These are phyloP conservation scores for Helicocarpus griseus DNA, from an alignment of 2,329 filamentous ascomycete genomes.

Conservation along the genomic window DNA sequence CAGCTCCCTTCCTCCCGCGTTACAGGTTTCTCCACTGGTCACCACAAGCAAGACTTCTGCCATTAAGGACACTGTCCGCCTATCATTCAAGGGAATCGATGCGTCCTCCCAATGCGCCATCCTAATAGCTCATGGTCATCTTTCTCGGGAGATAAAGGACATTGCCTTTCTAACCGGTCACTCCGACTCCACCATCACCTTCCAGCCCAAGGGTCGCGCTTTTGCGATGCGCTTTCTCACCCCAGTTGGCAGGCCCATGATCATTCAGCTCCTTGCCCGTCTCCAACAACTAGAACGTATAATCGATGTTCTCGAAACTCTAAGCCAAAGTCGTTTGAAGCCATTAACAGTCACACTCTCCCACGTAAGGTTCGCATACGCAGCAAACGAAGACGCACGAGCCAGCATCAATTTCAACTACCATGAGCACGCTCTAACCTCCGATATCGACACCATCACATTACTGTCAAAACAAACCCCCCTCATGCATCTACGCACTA, in stretches of 20 bases:
- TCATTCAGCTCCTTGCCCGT: constrained; percentile 25
- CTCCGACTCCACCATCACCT: constrained; percentile 22
- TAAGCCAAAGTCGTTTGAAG: constrained; percentile 25
- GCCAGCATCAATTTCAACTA: constrained; percentile 25
- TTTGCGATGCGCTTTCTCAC: constrained; percentile 31
- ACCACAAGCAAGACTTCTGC: constrained; percentile 19
- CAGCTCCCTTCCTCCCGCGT: constrained; percentile 20
- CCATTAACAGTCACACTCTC: constrained; percentile 26
- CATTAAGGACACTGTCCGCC: constrained; percentile 26
- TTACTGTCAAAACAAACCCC: constrained; percentile 1
- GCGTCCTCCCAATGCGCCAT: constrained; percentile 22
- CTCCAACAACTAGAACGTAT: constrained; percentile 31
- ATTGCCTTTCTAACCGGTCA: constrained; percentile 20
- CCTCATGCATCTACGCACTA: constrained; percentile 14
- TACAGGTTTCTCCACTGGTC: constrained; percentile 22
- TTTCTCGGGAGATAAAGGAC: constrained; percentile 19
- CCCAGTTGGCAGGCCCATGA: constrained; percentile 26
- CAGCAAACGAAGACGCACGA: constrained; percentile 18
- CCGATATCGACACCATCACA: constrained; percentile 13
- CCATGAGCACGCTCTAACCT: constrained; percentile 13
- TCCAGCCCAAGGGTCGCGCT: constrained; percentile 23
- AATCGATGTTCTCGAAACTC: constrained; percentile 25
- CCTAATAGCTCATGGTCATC: constrained; percentile 27
- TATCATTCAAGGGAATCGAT: constrained; percentile 31
- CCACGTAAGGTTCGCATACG: constrained; percentile 27